Base-by-base conservation (phyloP, 345 rosid species). In the Acer campestre region DNA sequence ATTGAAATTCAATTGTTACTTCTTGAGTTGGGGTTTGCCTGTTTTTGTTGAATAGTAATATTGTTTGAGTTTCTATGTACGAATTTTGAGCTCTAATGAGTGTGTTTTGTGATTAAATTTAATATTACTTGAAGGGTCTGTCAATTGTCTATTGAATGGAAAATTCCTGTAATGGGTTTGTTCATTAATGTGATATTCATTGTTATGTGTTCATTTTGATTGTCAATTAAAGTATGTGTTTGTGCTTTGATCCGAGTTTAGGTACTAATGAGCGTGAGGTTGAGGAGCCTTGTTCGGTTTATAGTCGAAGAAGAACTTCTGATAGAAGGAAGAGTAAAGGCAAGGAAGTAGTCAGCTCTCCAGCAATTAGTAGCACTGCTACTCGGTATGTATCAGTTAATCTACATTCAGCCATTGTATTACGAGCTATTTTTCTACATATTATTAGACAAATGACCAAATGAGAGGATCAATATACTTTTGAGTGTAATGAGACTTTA, bases 241-340 rank as follows among this genome's bases (percentile, higher is more conserved):
- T 51, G 17, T 51, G 46, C 38, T 56, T 18, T 59, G 63, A 9
- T 68, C 14, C 79, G 70, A 74, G 74, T 23, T 65, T 72, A 85
- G 89, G 81, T 49, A 48, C 42, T 46, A 42, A 74, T 66, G 66
- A 73, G 61, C 29, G 29, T 76, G 76, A 56, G 56, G 18, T 59
- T 61, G 49, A 44, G 11, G 88, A 80, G 86, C 88, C 86, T 18
- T n/a, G 66, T 71, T 78, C 90, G 0, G 83, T 88, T 77, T 85
- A 85, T 83, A 61, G 77, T 23, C 65, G 86, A 79, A 83, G 83
- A 77, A 78, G 77, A 56, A 55, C 81, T 62, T 75, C 85, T 44
- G 73, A 64, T 58, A 86, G 67, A 49, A 77, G 79, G 73, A 86
- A 80, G 86, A 68, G 35, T 75, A 86, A 83, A 77, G 85, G 71